Evolutionary conservation across 2,329 filamentous ascomycete genomes (phyloP).

Genomic region (Cladosporium sp.): DNA sequence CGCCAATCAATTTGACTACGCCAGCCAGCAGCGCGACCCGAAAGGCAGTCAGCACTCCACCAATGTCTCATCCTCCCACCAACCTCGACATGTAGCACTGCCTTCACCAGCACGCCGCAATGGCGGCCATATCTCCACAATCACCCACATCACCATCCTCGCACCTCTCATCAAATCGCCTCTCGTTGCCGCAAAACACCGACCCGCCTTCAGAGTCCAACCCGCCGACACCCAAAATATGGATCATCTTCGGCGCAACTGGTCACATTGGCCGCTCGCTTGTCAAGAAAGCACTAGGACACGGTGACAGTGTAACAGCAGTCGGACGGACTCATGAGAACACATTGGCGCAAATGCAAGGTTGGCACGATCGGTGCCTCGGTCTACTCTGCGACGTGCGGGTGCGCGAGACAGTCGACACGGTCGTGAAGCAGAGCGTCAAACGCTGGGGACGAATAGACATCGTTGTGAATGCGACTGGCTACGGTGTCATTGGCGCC

Average conservation of each 20-base stretch:
- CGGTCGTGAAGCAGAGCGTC: slow-evolving; percentile 67
- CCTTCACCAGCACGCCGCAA: slow-evolving; percentile 12
- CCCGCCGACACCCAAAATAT: slow-evolving; percentile 71
- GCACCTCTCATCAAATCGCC: slow-evolving; percentile 15
- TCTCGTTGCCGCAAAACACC: slow-evolving; percentile 74
- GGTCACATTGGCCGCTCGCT: slow-evolving; percentile 93
- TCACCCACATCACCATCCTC: slow-evolving; percentile 13
- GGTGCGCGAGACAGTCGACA: slow-evolving; percentile 69
- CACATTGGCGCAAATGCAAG: slow-evolving; percentile 65
- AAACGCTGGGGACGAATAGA: slow-evolving; percentile 72
- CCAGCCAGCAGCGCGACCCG: not conserved
- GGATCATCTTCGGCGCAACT: slow-evolving; percentile 96
- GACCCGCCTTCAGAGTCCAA: slow-evolving; percentile 73
- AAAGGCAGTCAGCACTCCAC: slow-evolving; percentile 10
- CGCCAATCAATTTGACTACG: not conserved
- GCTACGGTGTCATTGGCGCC: slow-evolving; percentile 90
- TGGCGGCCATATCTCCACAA: slow-evolving; percentile 17
- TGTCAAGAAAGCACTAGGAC: slow-evolving; percentile 73
- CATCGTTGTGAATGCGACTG: slow-evolving; percentile 87
- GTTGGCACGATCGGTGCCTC: slow-evolving; percentile 67
- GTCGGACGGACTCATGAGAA: slow-evolving; percentile 82
- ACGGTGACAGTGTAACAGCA: slow-evolving; percentile 78
- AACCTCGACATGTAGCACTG: slow-evolving; percentile 8
- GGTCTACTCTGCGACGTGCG: slow-evolving; percentile 88
- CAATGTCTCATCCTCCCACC: not conserved